Base-by-base conservation (phyloP, 768 basidiomycete species). In the Collybia mongolica region DNA sequence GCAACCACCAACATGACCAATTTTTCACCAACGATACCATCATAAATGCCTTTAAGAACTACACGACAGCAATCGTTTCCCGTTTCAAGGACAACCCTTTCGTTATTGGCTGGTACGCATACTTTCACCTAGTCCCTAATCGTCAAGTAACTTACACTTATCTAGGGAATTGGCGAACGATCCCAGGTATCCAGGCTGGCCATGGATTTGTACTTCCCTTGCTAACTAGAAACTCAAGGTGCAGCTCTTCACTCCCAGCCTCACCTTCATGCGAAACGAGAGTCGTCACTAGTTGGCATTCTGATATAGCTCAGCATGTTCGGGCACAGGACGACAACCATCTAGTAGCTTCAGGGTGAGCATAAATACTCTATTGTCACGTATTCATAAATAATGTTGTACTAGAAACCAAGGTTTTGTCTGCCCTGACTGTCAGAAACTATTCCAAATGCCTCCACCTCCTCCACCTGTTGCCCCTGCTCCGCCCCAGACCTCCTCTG, bases 81-180 rank as follows among this genome's bases (percentile, higher is more conserved):
- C 80, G 83, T 39, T 84, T 83, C 55, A 69, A 70, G 14, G 70
- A 81, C 40, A 75, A 71, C 47, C 66, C 82, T 2, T 63, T 74
- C 7, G 56, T 86, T 45, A 70, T 85, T 50, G 63, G 63, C 19
- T 81, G 78, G 79, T 72, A 62, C 20, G 67, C 61, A 15, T 45
- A 24, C 5, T 18, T 26, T 5, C 11, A 28, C 12, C 22, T 35
- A 48, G 26, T n/a, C 26, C 22, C 32, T 32, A n/a, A 26, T 18
- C 40, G 1, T 43, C 36, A 17, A 29, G 22, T 44, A 19, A 39
- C 20, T 15, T 43, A 54, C 23, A 26, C 22, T 23, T 44, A 42
- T 58, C 37, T 46, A 81, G 80, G 78, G 83, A 86, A 59, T 57
- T 83, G 53, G 84, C 81, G 19, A 85, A 86, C 59, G 84, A 86